A percentile compares a stretch with the other conserved stretches of the same genome.
Evolutionary conservation across 306 rosid species (phyloP).

Genomic region (Vicia sativa): DNA sequence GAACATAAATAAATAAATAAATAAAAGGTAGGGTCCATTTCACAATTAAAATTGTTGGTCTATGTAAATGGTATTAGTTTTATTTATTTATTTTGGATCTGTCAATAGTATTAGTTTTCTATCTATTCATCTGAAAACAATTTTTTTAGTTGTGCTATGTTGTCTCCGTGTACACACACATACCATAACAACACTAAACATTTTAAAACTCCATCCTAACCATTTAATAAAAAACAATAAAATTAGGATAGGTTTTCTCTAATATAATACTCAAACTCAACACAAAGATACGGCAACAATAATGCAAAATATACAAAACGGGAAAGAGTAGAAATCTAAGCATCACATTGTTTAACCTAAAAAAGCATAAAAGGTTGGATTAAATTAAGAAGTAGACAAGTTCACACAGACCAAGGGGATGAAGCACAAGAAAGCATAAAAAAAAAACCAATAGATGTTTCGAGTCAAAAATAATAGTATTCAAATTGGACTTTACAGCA

Average conservation of each 20-base stretch:
- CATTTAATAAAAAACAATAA: neutral
- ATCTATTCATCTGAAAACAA: no score
- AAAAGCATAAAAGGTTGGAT: neutral
- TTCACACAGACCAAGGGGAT: conserved; percentile 44
- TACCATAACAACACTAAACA: no score
- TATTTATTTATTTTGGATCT: no score
- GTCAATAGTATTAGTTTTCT: no score
- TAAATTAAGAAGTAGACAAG: conserved; percentile 16
- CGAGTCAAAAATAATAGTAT: conserved; percentile 8
- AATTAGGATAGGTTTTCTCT: neutral
- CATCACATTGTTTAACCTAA: conserved; percentile 6
- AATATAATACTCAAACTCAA: conserved; percentile 3
- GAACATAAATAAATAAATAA: no score
- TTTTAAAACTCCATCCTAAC: neutral
- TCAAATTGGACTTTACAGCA: conserved; percentile 33
- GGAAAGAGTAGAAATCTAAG: conserved; percentile 42
- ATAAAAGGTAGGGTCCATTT: no score
- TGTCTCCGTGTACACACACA: no score
- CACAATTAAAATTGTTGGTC: no score
- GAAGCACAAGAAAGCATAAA: conserved; percentile 15
- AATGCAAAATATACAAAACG: conserved; percentile 14
- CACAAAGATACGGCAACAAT: conserved; percentile 8
- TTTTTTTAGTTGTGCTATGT: no score
- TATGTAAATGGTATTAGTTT: no score
- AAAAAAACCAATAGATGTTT: neutral